A percentile compares a stretch with the other conserved stretches of the same genome.
These are phyloP conservation scores for Fusarium denticulatum DNA, from an alignment of 2,329 filamentous ascomycete species.

Conservation along the genomic window DNA sequence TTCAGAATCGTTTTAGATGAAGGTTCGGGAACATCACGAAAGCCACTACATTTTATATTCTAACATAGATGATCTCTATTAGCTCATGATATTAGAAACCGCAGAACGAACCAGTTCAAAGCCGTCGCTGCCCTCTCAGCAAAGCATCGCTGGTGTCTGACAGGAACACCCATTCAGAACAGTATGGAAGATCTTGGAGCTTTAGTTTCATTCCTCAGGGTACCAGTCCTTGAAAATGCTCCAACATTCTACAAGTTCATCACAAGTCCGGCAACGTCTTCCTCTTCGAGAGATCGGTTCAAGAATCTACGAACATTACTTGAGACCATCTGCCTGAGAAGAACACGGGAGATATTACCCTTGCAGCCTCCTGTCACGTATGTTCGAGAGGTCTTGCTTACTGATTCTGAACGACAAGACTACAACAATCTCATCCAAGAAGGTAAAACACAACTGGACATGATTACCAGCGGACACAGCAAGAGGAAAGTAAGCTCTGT, in stretches of 20 bases:
- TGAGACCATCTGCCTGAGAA: not conserved
- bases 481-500: not conserved
- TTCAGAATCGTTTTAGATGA: not conserved
- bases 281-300: not conserved
- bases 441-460: not conserved
- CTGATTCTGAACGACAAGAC: not conserved
- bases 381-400: not conserved
- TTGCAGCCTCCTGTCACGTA: fast-evolving
- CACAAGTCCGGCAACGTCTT: not conserved
- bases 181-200: not conserved
- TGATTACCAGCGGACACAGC: not conserved
- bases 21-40: not conserved
- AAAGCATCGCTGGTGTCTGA: not conserved
- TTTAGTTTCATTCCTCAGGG: fast-evolving
- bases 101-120: not conserved
- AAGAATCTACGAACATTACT: not conserved
- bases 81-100: not conserved
- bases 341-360: fast-evolving
- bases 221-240: not conserved
- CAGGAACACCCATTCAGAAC: not conserved
- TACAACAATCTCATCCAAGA: not conserved
- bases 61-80: fast-evolving
- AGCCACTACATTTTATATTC: fast-evolving
- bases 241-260: not conserved
- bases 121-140: fast-evolving